A percentile compares a stretch with the other conserved stretches of the same genome.
Conservation (phyloP, 306 rosid genomes). For the Quercus suber region DNA sequence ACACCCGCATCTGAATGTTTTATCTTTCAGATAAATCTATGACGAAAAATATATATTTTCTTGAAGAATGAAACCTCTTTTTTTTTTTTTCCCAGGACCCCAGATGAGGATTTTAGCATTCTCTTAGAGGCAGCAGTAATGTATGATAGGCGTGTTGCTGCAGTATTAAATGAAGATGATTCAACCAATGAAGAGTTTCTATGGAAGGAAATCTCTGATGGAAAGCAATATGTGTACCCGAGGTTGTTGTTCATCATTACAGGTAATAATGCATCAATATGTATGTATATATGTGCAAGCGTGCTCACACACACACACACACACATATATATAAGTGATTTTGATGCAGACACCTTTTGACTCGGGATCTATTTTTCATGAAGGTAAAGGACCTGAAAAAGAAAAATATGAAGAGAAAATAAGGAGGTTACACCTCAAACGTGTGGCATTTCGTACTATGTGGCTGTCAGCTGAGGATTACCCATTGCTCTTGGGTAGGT, state of each 20-base stretch:
- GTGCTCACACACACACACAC: neutral
- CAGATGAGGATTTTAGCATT: constrained; percentile 89
- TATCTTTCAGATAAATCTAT: neutral
- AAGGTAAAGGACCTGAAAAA: constrained; percentile 95
- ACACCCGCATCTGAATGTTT: neutral
- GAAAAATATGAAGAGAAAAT: constrained; percentile 79
- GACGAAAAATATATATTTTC: neutral
- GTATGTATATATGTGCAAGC: neutral
- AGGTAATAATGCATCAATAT: constrained; percentile 31
- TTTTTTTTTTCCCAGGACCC: constrained; percentile 52
- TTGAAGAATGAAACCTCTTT: constrained; percentile 12
- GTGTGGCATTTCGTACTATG: constrained; percentile 95
- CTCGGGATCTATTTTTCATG: constrained; percentile 15
- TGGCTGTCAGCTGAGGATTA: constrained; percentile 98
- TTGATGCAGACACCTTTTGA: constrained; percentile 6
- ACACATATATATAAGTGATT: neutral
- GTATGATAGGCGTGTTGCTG: constrained; percentile 97
- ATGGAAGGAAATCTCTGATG: constrained; percentile 68
- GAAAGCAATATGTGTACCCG: constrained; percentile 71
- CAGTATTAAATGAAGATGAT: constrained; percentile 81
- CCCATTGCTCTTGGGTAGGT: constrained; percentile 77
- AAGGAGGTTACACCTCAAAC: constrained; percentile 71
- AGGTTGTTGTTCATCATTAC: constrained; percentile 85
- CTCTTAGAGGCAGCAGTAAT: constrained; percentile 97
- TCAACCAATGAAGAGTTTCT: constrained; percentile 65